A percentile compares a stretch with the other conserved stretches of the same genome.
These are phyloP conservation scores for Diaporthe vexans DNA, from an alignment of 2,329 filamentous ascomycete genomes.

Conservation along the genomic window DNA sequence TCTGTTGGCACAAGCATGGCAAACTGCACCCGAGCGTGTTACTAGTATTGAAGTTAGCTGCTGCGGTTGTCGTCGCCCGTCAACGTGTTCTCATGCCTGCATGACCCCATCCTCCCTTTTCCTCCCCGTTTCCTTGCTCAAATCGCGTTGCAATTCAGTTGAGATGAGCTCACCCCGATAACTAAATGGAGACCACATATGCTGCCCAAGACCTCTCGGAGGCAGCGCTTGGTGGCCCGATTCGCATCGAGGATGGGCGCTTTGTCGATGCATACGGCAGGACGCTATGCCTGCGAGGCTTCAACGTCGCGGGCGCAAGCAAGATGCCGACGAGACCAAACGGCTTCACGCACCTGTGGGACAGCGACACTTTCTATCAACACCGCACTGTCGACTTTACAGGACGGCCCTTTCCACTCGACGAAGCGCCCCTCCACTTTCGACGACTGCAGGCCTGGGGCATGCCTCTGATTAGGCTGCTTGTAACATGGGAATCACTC, in stretches of 20 bases:
- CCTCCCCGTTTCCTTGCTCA: not conserved
- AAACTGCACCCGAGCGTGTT: not conserved
- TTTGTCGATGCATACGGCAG: constrained; percentile 56
- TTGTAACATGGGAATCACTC: constrained; percentile 60
- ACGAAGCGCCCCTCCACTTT: constrained; percentile 57
- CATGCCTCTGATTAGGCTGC: constrained; percentile 54
- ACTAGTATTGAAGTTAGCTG: not conserved
- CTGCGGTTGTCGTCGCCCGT: not conserved
- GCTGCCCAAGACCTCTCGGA: constrained; percentile 54
- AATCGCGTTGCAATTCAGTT: not conserved
- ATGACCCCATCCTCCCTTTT: not conserved
- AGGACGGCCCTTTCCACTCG: constrained; percentile 55
- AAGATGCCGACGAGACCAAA: constrained; percentile 56
- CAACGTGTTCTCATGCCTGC: not conserved
- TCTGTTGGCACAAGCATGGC: not conserved
- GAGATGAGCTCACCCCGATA: not conserved
- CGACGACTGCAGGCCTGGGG: constrained; percentile 55
- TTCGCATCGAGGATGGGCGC: constrained; percentile 47
- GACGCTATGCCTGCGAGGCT: constrained; percentile 55
- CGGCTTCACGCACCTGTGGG: constrained; percentile 53
- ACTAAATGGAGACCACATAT: constrained; percentile 14
- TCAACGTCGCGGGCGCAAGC: constrained; percentile 58
- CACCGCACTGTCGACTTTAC: constrained; percentile 56
- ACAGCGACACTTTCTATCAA: constrained; percentile 56
- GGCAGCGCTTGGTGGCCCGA: constrained; percentile 51